Evolutionary conservation across 352 stramenopile genomes (phyloP), one percentile per base, ranked within the genome.

Genomic region (Phytophthora idaei): DNA sequence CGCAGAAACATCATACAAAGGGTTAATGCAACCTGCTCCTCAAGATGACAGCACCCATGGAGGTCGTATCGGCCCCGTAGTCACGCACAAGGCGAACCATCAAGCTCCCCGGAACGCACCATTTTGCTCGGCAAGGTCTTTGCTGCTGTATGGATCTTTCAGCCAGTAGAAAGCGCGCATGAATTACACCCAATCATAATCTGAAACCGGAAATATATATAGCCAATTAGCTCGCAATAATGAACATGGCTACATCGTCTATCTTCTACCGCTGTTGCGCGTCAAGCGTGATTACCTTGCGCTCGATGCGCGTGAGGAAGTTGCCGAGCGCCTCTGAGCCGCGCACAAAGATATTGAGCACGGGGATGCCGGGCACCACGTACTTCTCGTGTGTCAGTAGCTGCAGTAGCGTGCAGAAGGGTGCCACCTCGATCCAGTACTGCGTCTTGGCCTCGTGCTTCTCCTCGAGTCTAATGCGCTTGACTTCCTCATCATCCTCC

Each of bases 271-370:
- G 64, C 61, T 80, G 64, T 2, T 62, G 27, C 3, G 74, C 64
- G 28, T 84, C 79, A 3, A 92, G 55, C 17, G 56, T 64, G 48
- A 90, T 77, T 57, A 91, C 73, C 56, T 81, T 81, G 57, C 72
- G 71, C 55, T 92, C 78, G 61, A 93, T 91, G 66, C 76, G 80
- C 61, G 64, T 77, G 15, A 94, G 66, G 67, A 93, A 94, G 58
- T 90, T 78, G 25, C 58, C n/a, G 10, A 89, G 74, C 28, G 77
- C 60, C 37, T 82, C 72, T 39, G 88, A 94, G 59, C 73, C 81
- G 32, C 85, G 82, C 28, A 93, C 89, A 47, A 94, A 94, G 12
- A 96, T 67, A 64, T 96, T 90, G 42, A 96, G 68, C 67, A 94
- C 86, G 14, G 87, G 87, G 31, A 96, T 85, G 11, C 89, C 89